A percentile compares a stretch with the other conserved stretches of the same genome.
Conservation (phyloP, 108 stramenopile species). For the Pseudonitzschia multiseries region DNA sequence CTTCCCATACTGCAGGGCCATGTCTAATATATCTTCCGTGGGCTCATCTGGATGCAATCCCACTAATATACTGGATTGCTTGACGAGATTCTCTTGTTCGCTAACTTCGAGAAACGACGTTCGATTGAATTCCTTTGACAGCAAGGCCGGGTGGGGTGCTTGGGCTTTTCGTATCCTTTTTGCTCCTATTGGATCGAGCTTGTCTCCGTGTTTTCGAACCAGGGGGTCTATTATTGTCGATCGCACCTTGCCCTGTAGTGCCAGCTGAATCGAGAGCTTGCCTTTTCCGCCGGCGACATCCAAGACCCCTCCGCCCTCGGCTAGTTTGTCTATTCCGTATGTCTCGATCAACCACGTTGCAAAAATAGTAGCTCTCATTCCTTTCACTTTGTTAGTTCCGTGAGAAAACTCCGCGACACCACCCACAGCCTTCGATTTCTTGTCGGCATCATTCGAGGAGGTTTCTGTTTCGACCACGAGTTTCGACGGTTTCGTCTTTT, state of each 20-base stretch:
- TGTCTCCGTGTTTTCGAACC: constrained; percentile 52
- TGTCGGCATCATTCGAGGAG: neutral
- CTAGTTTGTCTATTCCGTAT: constrained; percentile 20
- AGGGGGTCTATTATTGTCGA: constrained; percentile 68
- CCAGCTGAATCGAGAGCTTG: constrained; percentile 58
- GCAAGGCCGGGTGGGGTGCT: constrained; percentile 19
- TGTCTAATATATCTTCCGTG: constrained; percentile 71
- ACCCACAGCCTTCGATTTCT: neutral
- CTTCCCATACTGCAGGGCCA: constrained; percentile 50
- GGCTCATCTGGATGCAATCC: constrained; percentile 74
- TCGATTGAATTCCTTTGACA: constrained; percentile 25
- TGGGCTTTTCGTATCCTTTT: constrained; percentile 34
- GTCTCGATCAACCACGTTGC: constrained; percentile 57
- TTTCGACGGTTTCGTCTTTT: neutral
- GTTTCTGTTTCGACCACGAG: constrained; percentile 2
- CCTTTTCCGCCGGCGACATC: constrained; percentile 81
- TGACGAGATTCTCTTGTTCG: constrained; percentile 21
- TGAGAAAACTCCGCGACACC: constrained; percentile 32
- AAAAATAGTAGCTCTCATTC: constrained; percentile 56
- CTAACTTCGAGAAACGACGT: constrained; percentile 22
- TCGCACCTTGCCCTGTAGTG: constrained; percentile 45
- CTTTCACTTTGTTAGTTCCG: constrained; percentile 56
- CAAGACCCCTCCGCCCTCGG: constrained; percentile 31
- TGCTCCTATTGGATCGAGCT: constrained; percentile 27
- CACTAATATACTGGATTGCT: constrained; percentile 39